A percentile compares a stretch with the other conserved stretches of the same genome.
Conservation (phyloP, 148 eudicot genomes). For the Cornus suecica region DNA sequence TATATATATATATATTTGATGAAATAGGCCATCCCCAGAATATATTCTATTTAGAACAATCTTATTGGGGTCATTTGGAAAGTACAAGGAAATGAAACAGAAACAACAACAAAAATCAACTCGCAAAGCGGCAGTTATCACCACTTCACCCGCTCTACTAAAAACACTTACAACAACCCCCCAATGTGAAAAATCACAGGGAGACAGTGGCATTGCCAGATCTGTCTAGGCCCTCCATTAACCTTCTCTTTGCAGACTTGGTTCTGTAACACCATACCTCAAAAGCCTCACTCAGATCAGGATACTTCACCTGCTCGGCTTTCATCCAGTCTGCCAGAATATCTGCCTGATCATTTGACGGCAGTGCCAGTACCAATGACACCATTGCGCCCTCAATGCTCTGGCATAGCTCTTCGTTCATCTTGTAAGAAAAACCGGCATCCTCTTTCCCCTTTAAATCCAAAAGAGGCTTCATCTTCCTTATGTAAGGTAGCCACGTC, state of each 20-base stretch:
- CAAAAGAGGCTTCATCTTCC: slow-evolving; percentile 64
- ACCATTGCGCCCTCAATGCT: slow-evolving; percentile 74
- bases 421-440: slow-evolving; percentile 39
- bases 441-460: slow-evolving; percentile 46
- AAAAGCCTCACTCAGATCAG: slow-evolving; percentile 10
- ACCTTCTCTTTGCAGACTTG: not conserved
- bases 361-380: slow-evolving; percentile 64
- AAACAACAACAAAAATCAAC: not conserved
- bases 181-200: slow-evolving; percentile 24
- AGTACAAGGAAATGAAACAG: not conserved
- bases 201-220: not conserved
- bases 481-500: slow-evolving; percentile 73
- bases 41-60: not conserved
- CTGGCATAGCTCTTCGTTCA: slow-evolving; percentile 79
- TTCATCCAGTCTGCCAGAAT: slow-evolving; percentile 83
- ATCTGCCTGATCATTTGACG: slow-evolving; percentile 85
- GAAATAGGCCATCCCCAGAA: too few relatives aligned
- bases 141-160: not conserved
- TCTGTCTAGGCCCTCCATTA: not conserved
- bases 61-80: not conserved
- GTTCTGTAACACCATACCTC: not conserved
- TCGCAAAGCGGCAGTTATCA: not conserved
- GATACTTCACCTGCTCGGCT: slow-evolving; percentile 21
- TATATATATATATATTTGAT: too few relatives aligned
- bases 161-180: slow-evolving; percentile 16